Evolutionary conservation across 2,329 filamentous ascomycete species (phyloP), one percentile per base, ranked within the genome.

Genomic region (Akanthomyces uredinophilus): DNA sequence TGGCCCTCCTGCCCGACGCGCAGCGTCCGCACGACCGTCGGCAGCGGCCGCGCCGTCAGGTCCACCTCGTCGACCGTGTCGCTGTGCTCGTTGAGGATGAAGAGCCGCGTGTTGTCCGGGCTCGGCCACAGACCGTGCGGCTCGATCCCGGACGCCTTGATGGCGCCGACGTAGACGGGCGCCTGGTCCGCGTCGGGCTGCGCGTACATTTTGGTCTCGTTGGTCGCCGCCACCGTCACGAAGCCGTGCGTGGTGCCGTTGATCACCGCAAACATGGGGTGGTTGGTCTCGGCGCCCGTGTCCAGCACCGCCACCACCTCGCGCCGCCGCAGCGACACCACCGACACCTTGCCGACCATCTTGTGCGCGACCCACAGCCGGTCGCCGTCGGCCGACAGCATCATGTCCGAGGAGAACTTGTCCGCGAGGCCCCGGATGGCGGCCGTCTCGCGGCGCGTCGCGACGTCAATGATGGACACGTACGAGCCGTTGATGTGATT

Each of bases 71-170:
- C 64, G 2, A 65, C 63, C 18, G 63, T 63, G 37, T 65, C 64
- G 22, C 59, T 44, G 55, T 64, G 63, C 51, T 65, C 64, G 41
- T 64, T 64, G 64, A 64, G 53, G 14, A 65, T 53, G 14, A 62
- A 65, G 44, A 65, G 16, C 53, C 41, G 55, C 6, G 64, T 49
- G 55, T 64, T 64, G 47, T 65, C 62, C 32, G 60, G 47, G 41
- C 64, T 65, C 37, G 60, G 64, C 64, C 62, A 65, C n/a, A 63
- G 55, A 0, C 64, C 64, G 37, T 65, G 64, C 43, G 64, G 64
- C 54, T 65, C 58, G 39, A 64, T 29, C 5, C 62, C 64, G 13
- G 52, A 61, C 16, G 64, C 47, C 5, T 2, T 13, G 29, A 65
- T 65, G 49, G 49, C 18, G n/a, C 58, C 58, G 22, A 65, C 41